These are phyloP conservation scores for Leucocoprinus birnbaumii DNA, from an alignment of 768 basidiomycete species.

Conservation along the genomic window DNA sequence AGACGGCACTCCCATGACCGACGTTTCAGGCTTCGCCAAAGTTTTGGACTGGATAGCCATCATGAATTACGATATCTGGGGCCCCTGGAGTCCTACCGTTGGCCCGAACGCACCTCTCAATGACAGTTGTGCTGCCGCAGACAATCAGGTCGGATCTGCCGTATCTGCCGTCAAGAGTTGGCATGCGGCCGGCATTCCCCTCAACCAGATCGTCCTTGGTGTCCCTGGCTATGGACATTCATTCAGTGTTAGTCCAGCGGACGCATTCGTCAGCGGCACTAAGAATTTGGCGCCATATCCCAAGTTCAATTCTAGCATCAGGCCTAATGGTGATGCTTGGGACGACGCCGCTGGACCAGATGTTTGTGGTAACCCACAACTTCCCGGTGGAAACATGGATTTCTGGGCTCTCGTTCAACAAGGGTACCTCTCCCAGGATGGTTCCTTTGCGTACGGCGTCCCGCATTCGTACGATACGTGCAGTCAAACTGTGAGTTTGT, in stretches of 20 bases:
- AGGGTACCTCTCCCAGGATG: conserved; percentile 51
- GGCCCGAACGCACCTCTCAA: conserved; percentile 91
- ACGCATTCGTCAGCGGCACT: conserved; percentile 42
- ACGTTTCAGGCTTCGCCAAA: conserved; percentile 72
- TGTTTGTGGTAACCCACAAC: conserved; percentile 50
- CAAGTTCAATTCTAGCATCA: conserved; percentile 44
- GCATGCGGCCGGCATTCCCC: conserved; percentile 75
- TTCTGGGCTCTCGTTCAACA: conserved; percentile 63
- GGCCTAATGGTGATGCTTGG: conserved; percentile 64
- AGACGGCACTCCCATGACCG: conserved; percentile 52
- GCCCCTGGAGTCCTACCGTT: conserved; percentile 57
- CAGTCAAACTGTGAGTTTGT: conserved; percentile 62
- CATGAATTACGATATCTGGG: conserved; percentile 77
- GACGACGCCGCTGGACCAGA: conserved; percentile 49
- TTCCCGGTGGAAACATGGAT: conserved; percentile 52
- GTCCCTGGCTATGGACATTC: conserved; percentile 84
- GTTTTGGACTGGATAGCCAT: conserved; percentile 53
- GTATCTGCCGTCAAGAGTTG: conserved; percentile 68
- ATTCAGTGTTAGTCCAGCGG: conserved; percentile 46
- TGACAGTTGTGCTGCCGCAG: conserved; percentile 65
- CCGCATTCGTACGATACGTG: conserved; percentile 58
- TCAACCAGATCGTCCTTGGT: conserved; percentile 68
- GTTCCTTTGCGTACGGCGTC: conserved; percentile 47
- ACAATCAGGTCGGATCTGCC: conserved; percentile 71
- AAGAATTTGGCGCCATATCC: conserved; percentile 47